These are phyloP conservation scores for Halophytophthora polymorphica DNA, from an alignment of 352 stramenopile genomes.

Conservation along the genomic window DNA sequence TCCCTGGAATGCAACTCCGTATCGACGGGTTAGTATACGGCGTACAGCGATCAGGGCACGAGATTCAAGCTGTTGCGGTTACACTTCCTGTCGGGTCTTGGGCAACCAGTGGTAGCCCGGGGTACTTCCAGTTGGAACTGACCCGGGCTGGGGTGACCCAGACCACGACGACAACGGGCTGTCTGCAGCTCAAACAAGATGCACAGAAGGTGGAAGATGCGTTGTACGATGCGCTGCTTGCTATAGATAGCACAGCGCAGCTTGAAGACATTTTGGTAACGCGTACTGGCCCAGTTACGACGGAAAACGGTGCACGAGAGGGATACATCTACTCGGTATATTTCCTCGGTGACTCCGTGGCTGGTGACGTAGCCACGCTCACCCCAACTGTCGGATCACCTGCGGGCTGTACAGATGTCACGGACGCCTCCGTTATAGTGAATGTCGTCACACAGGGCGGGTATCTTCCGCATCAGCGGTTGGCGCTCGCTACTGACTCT, in stretches of 20 bases:
- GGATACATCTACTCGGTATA: conserved; percentile 92
- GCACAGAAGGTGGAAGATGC: conserved; percentile 10
- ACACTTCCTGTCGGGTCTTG: conserved; percentile 31
- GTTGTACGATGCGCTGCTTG: conserved; percentile 9
- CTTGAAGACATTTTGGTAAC: conserved; percentile 55
- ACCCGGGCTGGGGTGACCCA: conserved; percentile 26
- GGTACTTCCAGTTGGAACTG: conserved; percentile 44
- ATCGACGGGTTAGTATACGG: conserved; percentile 88
- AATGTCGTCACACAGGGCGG: conserved; percentile 74
- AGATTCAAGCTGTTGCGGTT: conserved; percentile 83
- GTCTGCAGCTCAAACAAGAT: conserved; percentile 38
- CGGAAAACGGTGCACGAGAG: conserved; percentile 29
- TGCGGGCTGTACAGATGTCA: conserved; percentile 30
- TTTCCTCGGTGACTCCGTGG: conserved; percentile 80
- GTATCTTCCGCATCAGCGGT: conserved; percentile 67
- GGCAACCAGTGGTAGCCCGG: conserved; percentile 6
- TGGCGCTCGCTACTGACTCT: conserved; percentile 81
- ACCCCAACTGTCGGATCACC: conserved; percentile 7
- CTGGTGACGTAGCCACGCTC: conserved; percentile 78
- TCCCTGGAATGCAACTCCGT: conserved; percentile 79
- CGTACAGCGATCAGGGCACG: conserved; percentile 84
- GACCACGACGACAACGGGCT: conserved; percentile 31
- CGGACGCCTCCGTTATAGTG: conserved; percentile 24
- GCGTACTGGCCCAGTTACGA: conserved; percentile 32
- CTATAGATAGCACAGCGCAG: conserved; percentile 23